Percentiles rank a stretch among this genome's conserved stretches.
These are phyloP conservation scores for Haberlea rhodopensis DNA, from an alignment of 257 asterid genomes.

Conservation along the genomic window DNA sequence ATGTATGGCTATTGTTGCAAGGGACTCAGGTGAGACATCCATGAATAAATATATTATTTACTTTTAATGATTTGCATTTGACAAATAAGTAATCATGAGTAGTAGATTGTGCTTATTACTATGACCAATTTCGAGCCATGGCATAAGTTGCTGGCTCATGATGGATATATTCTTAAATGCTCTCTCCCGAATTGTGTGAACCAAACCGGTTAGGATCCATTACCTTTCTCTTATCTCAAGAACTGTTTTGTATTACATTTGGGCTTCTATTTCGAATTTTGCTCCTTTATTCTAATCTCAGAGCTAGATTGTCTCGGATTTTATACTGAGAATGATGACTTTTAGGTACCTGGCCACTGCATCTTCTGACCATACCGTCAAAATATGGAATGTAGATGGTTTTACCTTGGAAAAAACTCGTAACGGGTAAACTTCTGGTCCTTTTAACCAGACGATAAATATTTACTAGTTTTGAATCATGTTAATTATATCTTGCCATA, in stretches of 20 bases:
- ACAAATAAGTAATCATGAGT: neutral
- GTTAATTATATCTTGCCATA: conserved; percentile 2
- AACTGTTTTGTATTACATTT: neutral
- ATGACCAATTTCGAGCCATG: conserved; percentile 97
- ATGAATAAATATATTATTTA: conserved; percentile 11
- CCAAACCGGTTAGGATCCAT: conserved; percentile 63
- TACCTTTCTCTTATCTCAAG: conserved; percentile 8
- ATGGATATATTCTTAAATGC: conserved; percentile 92
- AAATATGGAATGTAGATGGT: conserved; percentile 95
- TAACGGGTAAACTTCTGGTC: conserved; percentile 42
- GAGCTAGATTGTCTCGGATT: neutral
- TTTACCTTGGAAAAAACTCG: conserved; percentile 85
- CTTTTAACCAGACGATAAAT: neutral
- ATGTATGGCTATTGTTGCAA: conserved; percentile 83
- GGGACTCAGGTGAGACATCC: conserved; percentile 70
- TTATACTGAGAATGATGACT: conserved; percentile 4
- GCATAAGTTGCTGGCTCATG: conserved; percentile 93
- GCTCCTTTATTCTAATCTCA: neutral
- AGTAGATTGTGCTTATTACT: conserved; percentile 33
- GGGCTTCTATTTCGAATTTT: neutral
- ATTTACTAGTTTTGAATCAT: neutral
- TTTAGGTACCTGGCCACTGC: conserved; percentile 91
- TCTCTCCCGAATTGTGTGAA: conserved; percentile 91
- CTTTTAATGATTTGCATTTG: neutral
- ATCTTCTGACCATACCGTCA: conserved; percentile 87